Evolutionary conservation across 2,329 filamentous ascomycete species (phyloP), one percentile per base, ranked within the genome.

Genomic region (Calonectria pseudoturangicola): DNA sequence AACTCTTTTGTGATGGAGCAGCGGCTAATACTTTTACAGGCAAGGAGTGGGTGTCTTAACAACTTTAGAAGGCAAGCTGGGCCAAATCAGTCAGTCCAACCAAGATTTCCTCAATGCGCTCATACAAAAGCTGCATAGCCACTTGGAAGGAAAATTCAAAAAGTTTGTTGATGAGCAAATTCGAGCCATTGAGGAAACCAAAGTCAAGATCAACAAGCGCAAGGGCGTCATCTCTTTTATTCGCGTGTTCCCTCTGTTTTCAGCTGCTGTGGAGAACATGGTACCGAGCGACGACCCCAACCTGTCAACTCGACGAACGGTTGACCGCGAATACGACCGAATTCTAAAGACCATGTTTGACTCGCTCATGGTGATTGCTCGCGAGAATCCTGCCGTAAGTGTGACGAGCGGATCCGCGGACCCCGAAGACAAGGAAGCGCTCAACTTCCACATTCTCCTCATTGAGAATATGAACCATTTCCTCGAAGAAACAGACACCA

Each of bases 391-490:
- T 33, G 87, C 84, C 70, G 88, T 85, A 28, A 84, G 86, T 15
- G 84, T 87, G 28, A 84, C 82, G 7, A 84, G 78, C 68, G 85
- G 85, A 51, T 83, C 86, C 15, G 86, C 87, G 15, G 90, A 92
- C 76, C 89, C 89, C 1, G 97, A 98, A 83, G 97, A 98, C 82
- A 98, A 99, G 85, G 96, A 98, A 83, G 95, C 95, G 6, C 90
- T 99, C 73, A 98, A 98, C 85, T 98, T 98, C 85, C 96, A 98
- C 84, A 98, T 99, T 79, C 89, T 98, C 41, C 89, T 98, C 67
- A 98, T 99, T 77, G 96, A 99, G 84, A 99, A 99, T 84, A 98
- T 98, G 95, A 97, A 98, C 81, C 95, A 98, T 84, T 98, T 98
- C 85, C 88, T 97, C 13, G 96, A 98, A 82, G 96, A 98, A 83